A percentile compares a stretch with the other conserved stretches of the same genome.
These are phyloP conservation scores for Carex pumila DNA, from an alignment of 176 grass and related monocot genomes.

Conservation along the genomic window DNA sequence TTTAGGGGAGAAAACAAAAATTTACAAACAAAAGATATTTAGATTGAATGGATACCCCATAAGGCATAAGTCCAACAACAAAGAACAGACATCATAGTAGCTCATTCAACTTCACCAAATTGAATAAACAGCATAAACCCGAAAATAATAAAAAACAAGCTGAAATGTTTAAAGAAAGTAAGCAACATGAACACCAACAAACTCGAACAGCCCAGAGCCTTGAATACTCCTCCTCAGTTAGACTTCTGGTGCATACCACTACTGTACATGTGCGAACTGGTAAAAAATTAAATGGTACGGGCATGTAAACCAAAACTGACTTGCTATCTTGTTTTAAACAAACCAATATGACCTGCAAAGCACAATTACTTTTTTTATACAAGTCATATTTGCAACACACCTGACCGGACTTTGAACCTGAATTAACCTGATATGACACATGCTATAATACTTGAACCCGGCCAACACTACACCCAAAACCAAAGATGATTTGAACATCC, in stretches of 20 bases:
- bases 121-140: not conserved
- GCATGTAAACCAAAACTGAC: not conserved
- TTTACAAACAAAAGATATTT: not conserved
- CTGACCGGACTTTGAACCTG: not conserved
- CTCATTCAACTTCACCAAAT: not conserved
- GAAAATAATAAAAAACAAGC: not conserved
- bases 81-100: not conserved
- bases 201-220: not conserved
- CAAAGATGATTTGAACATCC: not conserved
- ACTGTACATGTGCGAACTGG: too few species aligned
- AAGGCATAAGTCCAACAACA: constrained; percentile 11
- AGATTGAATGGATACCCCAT: not conserved
- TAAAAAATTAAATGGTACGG: too few species aligned
- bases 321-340: not conserved
- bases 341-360: not conserved
- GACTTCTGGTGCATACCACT: too few species aligned
- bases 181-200: not conserved
- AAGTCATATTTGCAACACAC: not conserved
- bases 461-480: not conserved
- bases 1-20: not conserved
- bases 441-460: not conserved
- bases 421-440: not conserved
- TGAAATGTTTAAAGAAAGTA: not conserved
- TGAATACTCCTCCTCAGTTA: too few species aligned
- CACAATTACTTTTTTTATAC: too few species aligned